Evolutionary conservation across 2,329 filamentous ascomycete genomes (phyloP), one percentile per base, ranked within the genome.

Genomic region (Gremmenia infestans): DNA sequence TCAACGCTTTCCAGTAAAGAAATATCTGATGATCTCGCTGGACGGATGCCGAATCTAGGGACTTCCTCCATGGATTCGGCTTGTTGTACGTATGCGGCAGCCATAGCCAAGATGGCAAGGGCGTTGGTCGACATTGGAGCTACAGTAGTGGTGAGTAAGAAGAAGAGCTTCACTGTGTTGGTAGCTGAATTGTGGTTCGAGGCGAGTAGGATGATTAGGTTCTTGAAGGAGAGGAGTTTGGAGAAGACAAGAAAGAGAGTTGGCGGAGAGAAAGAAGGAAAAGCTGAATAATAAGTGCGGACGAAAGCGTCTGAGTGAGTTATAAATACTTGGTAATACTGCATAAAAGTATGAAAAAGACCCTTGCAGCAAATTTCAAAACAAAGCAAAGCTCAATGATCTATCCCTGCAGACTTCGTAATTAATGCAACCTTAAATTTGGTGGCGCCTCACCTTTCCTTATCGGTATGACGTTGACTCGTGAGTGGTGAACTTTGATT

Each of bases 1-100:
- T 69, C 68, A 25, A 69, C 65, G 17, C 61, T 53, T 51, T 60
- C 63, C 22, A 70, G 59, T 5, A 62, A 52, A 50, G 65, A 57
- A 28, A 69, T 63, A 61, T 69, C 67, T 52, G 60, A 59, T 35
- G 56, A 55, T 58, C 55, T 59, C 8, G 65, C 62, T 53, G 50
- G 60, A 48, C 67, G 64, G 32, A 68, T 60, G 11, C 52, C 61
- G 37, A 61, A 64, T 40, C 58, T 53, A 17, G 58, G 52, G 42
- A 52, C 54, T 22, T 53, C 40, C 25, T 63, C 53, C 45, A 57
- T 59, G n/a, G 55, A 57, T 35, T 65, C 60, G 19, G 61, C 64
- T 50, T 63, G 60, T 49, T 66, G 65, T 19, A 66, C 64, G 35
- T 59, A 60, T 8, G 61, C 64, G 23, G 65, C 64, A 11, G 64